Evolutionary conservation across 2,329 filamentous ascomycete species (phyloP).

Genomic region (Bipolaris zeicola): DNA sequence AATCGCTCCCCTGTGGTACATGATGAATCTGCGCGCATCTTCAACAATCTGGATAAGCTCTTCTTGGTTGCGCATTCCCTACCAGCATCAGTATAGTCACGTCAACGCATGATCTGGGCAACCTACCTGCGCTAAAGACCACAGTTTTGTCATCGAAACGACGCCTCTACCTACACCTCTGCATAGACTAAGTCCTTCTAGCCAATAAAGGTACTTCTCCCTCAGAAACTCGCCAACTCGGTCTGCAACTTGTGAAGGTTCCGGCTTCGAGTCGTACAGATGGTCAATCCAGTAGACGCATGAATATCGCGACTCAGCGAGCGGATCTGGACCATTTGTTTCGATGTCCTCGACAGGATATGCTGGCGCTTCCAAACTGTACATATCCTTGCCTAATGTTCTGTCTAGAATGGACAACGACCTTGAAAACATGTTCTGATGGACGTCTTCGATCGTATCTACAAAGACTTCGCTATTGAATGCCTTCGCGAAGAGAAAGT

Average conservation of each 20-base stretch:
- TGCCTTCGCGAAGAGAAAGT: constrained; percentile 39
- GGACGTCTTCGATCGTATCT: constrained; percentile 11
- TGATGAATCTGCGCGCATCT: neutral
- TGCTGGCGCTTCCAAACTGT: neutral
- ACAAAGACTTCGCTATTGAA: neutral
- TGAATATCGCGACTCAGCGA: constrained; percentile 29
- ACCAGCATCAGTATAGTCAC: neutral
- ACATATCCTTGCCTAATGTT: neutral
- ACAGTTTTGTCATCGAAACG: constrained; percentile 6
- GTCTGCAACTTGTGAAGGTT: constrained; percentile 7
- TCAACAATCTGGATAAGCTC: neutral
- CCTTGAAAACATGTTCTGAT: neutral
- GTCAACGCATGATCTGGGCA: too few species aligned
- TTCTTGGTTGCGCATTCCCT: neutral
- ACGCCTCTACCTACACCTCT: constrained; percentile 18
- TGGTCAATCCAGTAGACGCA: constrained; percentile 46
- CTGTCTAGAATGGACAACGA: neutral
- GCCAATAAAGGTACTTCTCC: too few species aligned
- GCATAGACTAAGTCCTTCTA: constrained; percentile 3
- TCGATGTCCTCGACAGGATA: neutral
- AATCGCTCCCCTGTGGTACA: neutral
- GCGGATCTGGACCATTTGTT: constrained; percentile 17
- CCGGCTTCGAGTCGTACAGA: constrained; percentile 25
- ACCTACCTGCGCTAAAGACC: neutral
- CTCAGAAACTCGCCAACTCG: too few species aligned